Evolutionary conservation across 768 basidiomycete species (phyloP), one percentile per base, ranked within the genome.

Genomic region (Pleurotus ostreatus): DNA sequence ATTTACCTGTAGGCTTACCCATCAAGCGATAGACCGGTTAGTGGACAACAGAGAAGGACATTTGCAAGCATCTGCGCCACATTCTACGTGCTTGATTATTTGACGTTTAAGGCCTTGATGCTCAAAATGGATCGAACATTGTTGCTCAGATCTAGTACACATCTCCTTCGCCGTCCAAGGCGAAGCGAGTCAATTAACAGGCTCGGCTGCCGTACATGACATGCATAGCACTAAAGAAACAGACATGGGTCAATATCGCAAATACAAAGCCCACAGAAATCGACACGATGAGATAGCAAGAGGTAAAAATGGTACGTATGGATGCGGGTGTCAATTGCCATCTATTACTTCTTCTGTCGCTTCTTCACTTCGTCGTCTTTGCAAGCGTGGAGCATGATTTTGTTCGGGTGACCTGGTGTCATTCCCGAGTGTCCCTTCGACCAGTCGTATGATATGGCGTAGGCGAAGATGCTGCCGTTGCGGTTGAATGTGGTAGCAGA

Each of bases 361-460:
- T 88, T 87, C 73, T 82, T 89, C 55, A 92, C 88, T 70, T 92
- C 90, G n/a, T 92, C 90, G 49, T 93, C 89, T 70, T 91, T 92
- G 76, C 87, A 89, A 18, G 85, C 83, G 65, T 92, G 89, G 61
- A 93, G 65, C 83, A 89, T 86, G 61, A 93, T 69, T 69, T 93
- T 92, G 74, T 92, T 92, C 13, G 86, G 83, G 57, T 79, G 74
- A 26, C 77, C 76, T 5, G 78, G 75, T 5, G 87, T 87, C 79
- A 88, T 91, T n/a, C 92, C 94, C 15, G 86, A 84, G 68, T 93
- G 89, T 5, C 93, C 92, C 67, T 94, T 93, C 9, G 88, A 90
- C 94, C 94, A 95, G 65, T 95, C 93, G 61, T 96, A 96, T 11
- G 92, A 92, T 18, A 95, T 71, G 1, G 92, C 88, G 62, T 97